Percentiles rank a stretch among this genome's conserved stretches.
phyloP scores from a whole-genome alignment of 139 green algal species.

The Desmodesmus armatus region DNA sequence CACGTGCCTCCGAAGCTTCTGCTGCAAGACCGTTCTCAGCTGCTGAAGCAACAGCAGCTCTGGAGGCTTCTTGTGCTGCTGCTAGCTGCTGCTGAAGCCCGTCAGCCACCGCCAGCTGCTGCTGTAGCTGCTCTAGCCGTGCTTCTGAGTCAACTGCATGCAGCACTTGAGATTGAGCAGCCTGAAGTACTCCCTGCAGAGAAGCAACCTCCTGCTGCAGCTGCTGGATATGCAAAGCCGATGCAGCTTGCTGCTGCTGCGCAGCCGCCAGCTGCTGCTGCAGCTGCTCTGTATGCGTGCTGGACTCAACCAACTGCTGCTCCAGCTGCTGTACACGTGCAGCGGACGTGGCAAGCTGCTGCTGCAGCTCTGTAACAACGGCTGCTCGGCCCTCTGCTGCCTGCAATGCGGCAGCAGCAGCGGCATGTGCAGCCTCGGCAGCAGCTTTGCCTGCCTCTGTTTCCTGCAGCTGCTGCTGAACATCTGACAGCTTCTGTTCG shows the following conservation, averaged over 20 bases:
- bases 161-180: too few species aligned
- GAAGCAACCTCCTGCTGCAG: too few species aligned
- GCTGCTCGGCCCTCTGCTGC: not conserved
- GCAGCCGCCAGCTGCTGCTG: too few species aligned
- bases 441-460: too few species aligned
- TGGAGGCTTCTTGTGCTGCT: not conserved
- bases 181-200: too few species aligned
- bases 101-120: not conserved
- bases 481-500: not conserved
- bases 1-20: not conserved
- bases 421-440: not conserved
- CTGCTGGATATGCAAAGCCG: too few species aligned
- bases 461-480: not conserved
- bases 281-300: too few species aligned
- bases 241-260: too few species aligned
- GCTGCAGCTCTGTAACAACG: not conserved
- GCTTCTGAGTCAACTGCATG: too few species aligned
- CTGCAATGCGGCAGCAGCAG: not conserved
- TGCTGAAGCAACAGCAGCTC: not conserved
- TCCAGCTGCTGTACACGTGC: too few species aligned
- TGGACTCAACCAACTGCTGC: too few species aligned
- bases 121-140: not conserved
- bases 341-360: not conserved
- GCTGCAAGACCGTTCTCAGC: not conserved
- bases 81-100: constrained; percentile 7